Percentiles rank a stretch among this genome's conserved stretches.
These are phyloP conservation scores for Neurospora sp. DNA, from an alignment of 2,329 filamentous ascomycete species.

Conservation along the genomic window DNA sequence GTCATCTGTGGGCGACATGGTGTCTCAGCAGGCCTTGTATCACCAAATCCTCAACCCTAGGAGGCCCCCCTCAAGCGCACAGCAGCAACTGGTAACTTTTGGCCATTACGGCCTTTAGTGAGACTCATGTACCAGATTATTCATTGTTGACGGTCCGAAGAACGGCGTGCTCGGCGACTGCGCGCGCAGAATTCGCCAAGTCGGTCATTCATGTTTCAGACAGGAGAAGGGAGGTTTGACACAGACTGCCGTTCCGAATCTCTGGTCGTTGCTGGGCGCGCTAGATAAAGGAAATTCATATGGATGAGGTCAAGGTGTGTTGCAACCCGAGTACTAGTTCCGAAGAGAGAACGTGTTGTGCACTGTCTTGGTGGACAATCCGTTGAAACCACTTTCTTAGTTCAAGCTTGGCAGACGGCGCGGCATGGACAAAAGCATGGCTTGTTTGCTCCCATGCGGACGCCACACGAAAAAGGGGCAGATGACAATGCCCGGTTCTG, in stretches of 20 bases:
- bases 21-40: slow-evolving; percentile 8
- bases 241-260: neutral
- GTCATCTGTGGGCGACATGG: slow-evolving; percentile 8
- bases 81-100: neutral
- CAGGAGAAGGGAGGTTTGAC: neutral
- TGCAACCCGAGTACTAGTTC: neutral
- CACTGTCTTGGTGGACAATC: neutral
- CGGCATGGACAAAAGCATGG: neutral
- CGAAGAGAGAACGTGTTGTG: neutral
- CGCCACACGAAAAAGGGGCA: neutral
- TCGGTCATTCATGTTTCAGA: neutral
- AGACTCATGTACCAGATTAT: neutral
- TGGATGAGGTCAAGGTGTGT: neutral
- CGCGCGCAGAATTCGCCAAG: neutral
- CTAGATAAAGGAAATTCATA: neutral
- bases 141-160: neutral
- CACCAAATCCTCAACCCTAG: slow-evolving; percentile 4
- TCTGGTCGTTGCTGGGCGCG: neutral
- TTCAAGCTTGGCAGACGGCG: neutral
- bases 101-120: slow-evolving; percentile 7
- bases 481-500: neutral
- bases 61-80: neutral
- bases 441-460: neutral
- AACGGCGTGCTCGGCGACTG: neutral
- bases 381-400: neutral